Evolutionary conservation across 306 rosid genomes (phyloP).

Genomic region (Inga laurina): DNA sequence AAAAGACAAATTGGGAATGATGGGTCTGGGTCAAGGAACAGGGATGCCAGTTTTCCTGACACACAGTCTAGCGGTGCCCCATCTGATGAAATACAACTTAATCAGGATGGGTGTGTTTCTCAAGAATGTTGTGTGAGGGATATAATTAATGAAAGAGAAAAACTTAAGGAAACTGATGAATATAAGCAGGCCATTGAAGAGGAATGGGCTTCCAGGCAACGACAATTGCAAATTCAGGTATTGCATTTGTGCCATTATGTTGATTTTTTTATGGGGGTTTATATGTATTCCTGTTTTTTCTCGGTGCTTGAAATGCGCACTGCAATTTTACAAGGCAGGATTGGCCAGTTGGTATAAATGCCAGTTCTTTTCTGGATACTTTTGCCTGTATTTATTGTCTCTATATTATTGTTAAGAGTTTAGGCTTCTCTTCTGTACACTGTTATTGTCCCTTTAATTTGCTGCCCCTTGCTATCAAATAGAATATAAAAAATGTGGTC

Average conservation of each 20-base stretch:
- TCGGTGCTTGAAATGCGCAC: conserved; percentile 6
- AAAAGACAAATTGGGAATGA: conserved; percentile 23
- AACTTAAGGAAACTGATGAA: conserved; percentile 83
- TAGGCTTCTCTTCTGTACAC: conserved; percentile 8
- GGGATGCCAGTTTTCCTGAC: conserved; percentile 25
- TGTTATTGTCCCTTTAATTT: background rate
- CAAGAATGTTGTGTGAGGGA: conserved; percentile 27
- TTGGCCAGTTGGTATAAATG: conserved; percentile 4
- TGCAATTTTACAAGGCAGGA: background rate
- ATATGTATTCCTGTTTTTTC: conserved; percentile 12
- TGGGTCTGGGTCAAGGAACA: conserved; percentile 26
- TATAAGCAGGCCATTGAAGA: conserved; percentile 78
- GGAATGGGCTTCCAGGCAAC: conserved; percentile 89
- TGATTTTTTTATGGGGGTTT: background rate
- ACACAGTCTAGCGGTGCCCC: conserved; percentile 23
- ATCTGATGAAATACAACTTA: conserved; percentile 35
- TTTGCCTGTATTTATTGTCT: background rate
- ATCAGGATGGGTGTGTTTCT: conserved; percentile 24
- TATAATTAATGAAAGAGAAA: conserved; percentile 73
- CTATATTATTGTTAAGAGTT: background rate
- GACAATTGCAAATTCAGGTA: conserved; percentile 85
- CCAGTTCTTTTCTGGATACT: background rate
- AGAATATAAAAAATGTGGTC: background rate
- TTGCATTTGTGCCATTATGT: conserved; percentile 18
- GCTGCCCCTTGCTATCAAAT: background rate